Base-by-base conservation (phyloP, 2,329 filamentous ascomycete species). In the Emericellopsis cladophorae region DNA sequence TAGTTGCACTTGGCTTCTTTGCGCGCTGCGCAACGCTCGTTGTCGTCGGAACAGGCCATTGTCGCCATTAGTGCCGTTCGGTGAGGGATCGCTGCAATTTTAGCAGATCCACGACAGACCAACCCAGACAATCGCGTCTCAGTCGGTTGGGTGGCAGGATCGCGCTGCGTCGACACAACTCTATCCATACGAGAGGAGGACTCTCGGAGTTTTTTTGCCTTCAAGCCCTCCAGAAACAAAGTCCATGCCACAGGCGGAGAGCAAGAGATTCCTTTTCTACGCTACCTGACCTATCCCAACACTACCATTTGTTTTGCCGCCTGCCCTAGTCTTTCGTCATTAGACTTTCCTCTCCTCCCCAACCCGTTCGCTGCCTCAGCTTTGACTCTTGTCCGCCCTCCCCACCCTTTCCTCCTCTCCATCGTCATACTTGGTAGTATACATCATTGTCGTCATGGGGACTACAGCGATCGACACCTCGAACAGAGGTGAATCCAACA, bases 371-470 rank as follows among this genome's bases (percentile, higher is more conserved):
- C 37, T 45, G 18, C 42, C 35, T 43, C 40, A 41, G 39, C 31
- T 40, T 45, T 43, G 34, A 45, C 49, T 36, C 32, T 35, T 35
- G n/a, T 21, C 48, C 48, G 49, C 49, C 51, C 51, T 50, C 50
- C 54, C 52, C 49, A 54, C 51, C 51, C 50, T 46, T 48, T 31
- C 36, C 29, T 32, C 34, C 40, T 39, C 31, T 5, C 36, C 24
- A 12, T 40, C 34, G 23, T 40, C 53, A 49, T 48, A 54, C 26
- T 12, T 29, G 26, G 54, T 58, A 58, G 59, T 61, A 59, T 64
- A 64, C 57, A 64, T 61, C 58, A 63, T 69, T 60, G 60, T 64
- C 64, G 65, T 64, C 60, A 69, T 70, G 66, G 67, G 59, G 54
- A 62, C 62, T 59, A 61, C 66, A 49, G 54, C 63, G 50, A 54